Percentiles rank a stretch among this genome's conserved stretches.
These are phyloP conservation scores for Ceratocystis papillata DNA, from an alignment of 2,329 filamentous ascomycete genomes.

Conservation along the genomic window DNA sequence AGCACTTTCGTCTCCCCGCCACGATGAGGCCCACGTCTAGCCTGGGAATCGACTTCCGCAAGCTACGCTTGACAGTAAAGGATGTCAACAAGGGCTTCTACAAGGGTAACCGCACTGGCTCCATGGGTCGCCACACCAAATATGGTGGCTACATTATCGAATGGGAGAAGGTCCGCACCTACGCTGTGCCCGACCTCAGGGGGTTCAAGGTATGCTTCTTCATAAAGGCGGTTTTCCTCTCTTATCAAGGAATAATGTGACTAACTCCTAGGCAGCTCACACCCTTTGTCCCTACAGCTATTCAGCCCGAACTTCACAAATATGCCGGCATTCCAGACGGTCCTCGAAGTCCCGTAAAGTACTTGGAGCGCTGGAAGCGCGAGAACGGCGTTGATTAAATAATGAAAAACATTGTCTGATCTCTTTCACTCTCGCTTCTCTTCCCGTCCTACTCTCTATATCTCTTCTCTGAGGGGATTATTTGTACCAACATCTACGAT, in stretches of 20 bases:
- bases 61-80: slow-evolving; percentile 79
- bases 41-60: slow-evolving; percentile 59
- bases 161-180: slow-evolving; percentile 80
- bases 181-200: slow-evolving; percentile 62
- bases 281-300: slow-evolving; percentile 59
- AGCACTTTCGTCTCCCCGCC: slow-evolving; percentile 14
- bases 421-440: not conserved
- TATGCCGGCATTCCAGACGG: slow-evolving; percentile 45
- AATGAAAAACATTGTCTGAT: not conserved
- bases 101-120: slow-evolving; percentile 85
- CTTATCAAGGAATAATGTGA: not conserved
- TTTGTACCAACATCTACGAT: slow-evolving; percentile 10
- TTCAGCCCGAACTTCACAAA: slow-evolving; percentile 43
- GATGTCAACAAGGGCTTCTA: slow-evolving; percentile 90
- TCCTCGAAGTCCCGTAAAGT: slow-evolving; percentile 50
- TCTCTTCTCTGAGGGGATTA: not conserved
- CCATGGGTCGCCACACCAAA: slow-evolving; percentile 75
- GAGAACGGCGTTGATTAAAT: slow-evolving; percentile 52
- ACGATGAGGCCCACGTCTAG: slow-evolving; percentile 57
- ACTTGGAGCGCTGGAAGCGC: slow-evolving; percentile 55
- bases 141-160: slow-evolving; percentile 77
- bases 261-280: slow-evolving; percentile 49
- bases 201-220: slow-evolving; percentile 55
- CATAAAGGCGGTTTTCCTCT: too few species aligned
- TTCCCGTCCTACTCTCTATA: not conserved